Evolutionary conservation across 2,329 filamentous ascomycete species (phyloP), one percentile per base, ranked within the genome.

Genomic region (Colletotrichum filicis): DNA sequence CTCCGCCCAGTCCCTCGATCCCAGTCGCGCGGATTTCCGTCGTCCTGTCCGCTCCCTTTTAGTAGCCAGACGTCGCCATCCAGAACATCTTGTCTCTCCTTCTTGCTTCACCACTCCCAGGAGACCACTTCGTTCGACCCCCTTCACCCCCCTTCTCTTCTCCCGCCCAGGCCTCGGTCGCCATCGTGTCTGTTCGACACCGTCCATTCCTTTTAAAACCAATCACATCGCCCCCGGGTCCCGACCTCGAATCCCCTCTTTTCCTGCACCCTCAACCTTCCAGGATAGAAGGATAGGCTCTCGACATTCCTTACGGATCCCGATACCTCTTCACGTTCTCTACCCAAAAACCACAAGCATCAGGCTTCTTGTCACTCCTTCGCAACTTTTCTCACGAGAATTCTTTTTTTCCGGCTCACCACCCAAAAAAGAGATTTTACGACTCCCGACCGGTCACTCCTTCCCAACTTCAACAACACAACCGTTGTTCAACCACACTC

Each of bases 401-500:
- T 67, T 55, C 56, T 67, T 70, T 72, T 70, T 61, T 59, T 69
- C 64, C 60, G 55, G 68, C 66, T 67, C 57, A 68, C 37, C 70
- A 73, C 66, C 65, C 65, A 14, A 56, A 65, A 57, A n/a, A 57
- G 35, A 68, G 60, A 71, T 57, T 66, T 75, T 65, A 73, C 71
- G 67, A 58, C 66, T 73, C 1, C 26, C 56, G 60, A 74, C 71
- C 66, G 64, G 16, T 61, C 14, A 42, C 52, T 70, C 64, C 42
- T 49, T 49, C 42, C 42, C 68, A 69, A 74, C 70, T 71, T 56
- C 37, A 66, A 22, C 59, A 73, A 60, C 73, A 69, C 59, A 62
- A 35, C 60, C 63, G 35, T 74, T 78, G 76, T 77, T 74, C 75
- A 75, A 75, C 77, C 75, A 75, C 75, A 76, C 74, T 60, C 69